phyloP scores from a whole-genome alignment of 139 green algal genomes.

The Penium margaritaceum region DNA sequence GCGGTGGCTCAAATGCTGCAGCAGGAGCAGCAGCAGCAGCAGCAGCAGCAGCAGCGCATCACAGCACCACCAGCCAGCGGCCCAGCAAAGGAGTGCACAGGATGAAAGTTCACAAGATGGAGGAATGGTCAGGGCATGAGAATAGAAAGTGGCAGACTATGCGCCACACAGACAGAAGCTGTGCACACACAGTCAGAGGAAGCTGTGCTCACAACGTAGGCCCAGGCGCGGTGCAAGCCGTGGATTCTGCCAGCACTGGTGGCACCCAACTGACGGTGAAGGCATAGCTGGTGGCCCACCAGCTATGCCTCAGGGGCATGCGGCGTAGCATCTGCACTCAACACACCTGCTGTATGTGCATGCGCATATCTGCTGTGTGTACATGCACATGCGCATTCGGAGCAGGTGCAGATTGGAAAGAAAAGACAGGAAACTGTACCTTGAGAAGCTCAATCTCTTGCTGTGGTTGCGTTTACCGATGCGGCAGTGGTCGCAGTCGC shows the following conservation, averaged over 20 bases:
- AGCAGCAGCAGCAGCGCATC: background rate
- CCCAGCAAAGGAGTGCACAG: no score
- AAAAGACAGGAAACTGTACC: background rate
- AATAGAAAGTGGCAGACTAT: conserved; percentile 54
- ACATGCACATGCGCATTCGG: background rate
- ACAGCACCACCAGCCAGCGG: no score
- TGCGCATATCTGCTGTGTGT: no score
- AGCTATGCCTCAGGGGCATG: background rate
- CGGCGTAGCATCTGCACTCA: background rate
- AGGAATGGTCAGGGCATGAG: background rate
- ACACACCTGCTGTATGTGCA: background rate
- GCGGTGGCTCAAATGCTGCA: conserved; percentile 83
- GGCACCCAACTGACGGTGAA: background rate
- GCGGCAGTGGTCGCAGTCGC: no score
- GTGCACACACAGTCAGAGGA: no score
- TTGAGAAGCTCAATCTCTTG: conserved; percentile 41
- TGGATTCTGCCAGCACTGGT: no score
- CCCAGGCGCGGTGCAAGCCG: no score
- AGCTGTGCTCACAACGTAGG: no score
- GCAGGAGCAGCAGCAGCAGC: background rate
- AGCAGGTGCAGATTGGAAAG: background rate
- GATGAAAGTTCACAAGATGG: background rate
- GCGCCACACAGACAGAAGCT: background rate
- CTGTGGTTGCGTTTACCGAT: no score
- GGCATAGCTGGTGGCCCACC: background rate